Percentiles rank a stretch among this genome's conserved stretches.
Conservation (phyloP, 2,329 filamentous ascomycete genomes). For the Aspergillus cejpii region DNA sequence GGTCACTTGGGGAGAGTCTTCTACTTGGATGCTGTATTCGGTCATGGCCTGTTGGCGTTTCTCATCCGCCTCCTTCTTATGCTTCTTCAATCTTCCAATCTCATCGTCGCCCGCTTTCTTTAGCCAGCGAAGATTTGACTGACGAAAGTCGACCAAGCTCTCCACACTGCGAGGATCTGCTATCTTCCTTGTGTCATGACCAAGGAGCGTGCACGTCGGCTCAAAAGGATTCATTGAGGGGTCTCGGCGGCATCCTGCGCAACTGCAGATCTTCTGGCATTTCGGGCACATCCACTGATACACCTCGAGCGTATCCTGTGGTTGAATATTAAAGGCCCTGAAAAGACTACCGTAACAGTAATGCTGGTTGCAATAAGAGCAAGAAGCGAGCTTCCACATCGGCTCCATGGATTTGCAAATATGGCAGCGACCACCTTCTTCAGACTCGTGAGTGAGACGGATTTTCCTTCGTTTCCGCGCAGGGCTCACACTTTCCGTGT, state of each 20-base stretch:
- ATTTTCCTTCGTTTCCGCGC: constrained; percentile 60
- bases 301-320: constrained; percentile 71
- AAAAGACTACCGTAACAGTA: constrained; percentile 95
- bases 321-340: constrained; percentile 84
- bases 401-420: constrained; percentile 75
- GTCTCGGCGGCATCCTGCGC: constrained; percentile 65
- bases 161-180: constrained; percentile 90
- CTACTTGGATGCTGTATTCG: constrained; percentile 41
- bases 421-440: constrained; percentile 60
- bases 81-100: constrained; percentile 42
- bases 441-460: constrained; percentile 42
- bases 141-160: constrained; percentile 79
- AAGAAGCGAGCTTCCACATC: constrained; percentile 77
- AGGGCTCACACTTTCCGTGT: constrained; percentile 53
- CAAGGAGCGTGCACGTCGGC: constrained; percentile 78
- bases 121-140: constrained; percentile 82
- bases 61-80: constrained; percentile 50
- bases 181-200: constrained; percentile 83
- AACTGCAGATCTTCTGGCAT: constrained; percentile 81
- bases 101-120: constrained; percentile 51
- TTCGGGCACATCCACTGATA: constrained; percentile 82
- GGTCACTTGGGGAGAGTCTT: constrained; percentile 10
- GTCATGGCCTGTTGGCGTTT: constrained; percentile 44
- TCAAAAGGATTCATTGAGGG: constrained; percentile 69
- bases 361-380: constrained; percentile 64